These are phyloP conservation scores for Tetratostichococcus sp. DNA, from an alignment of 139 green algal genomes.

Conservation along the genomic window DNA sequence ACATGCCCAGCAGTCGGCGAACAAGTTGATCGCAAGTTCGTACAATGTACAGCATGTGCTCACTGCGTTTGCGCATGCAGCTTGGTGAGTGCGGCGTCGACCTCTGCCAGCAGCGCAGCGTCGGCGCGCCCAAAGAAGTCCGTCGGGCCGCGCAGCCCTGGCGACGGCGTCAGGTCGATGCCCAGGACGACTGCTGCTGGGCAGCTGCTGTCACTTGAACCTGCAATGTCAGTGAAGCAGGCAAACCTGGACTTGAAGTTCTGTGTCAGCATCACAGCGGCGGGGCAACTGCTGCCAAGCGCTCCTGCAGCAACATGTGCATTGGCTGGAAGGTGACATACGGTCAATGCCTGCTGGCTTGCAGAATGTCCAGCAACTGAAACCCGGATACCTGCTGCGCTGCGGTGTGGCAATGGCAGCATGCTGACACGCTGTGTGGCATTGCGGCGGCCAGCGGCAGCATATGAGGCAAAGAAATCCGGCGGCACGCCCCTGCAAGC, in stretches of 20 bases:
- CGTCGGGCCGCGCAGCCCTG: constrained; percentile 48
- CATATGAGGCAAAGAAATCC: constrained; percentile 40
- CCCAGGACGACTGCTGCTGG: constrained; percentile 45
- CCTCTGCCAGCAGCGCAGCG: constrained; percentile 11
- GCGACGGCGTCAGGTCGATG: constrained; percentile 45
- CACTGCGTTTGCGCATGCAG: neutral
- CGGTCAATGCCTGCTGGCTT: constrained; percentile 11
- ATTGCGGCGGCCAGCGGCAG: constrained; percentile 28
- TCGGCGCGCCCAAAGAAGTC: constrained; percentile 58
- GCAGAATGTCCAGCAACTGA: constrained; percentile 10
- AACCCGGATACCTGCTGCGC: neutral
- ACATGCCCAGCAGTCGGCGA: too few species aligned
- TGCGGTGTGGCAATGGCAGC: constrained; percentile 8
- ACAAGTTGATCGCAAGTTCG: too few species aligned
- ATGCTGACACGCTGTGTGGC: constrained; percentile 10
- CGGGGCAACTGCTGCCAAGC: neutral
- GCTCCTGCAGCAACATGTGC: too few species aligned
- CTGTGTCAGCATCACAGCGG: neutral
- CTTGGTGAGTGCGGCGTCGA: neutral
- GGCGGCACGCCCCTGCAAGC: constrained; percentile 17
- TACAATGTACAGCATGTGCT: too few species aligned
- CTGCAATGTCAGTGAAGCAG: too few species aligned
- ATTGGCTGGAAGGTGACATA: too few species aligned
- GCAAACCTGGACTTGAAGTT: too few species aligned
- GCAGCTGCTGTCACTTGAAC: too few species aligned